These are phyloP conservation scores for Fraxinus sp. DNA, from an alignment of 305 asterid genomes.

Conservation along the genomic window DNA sequence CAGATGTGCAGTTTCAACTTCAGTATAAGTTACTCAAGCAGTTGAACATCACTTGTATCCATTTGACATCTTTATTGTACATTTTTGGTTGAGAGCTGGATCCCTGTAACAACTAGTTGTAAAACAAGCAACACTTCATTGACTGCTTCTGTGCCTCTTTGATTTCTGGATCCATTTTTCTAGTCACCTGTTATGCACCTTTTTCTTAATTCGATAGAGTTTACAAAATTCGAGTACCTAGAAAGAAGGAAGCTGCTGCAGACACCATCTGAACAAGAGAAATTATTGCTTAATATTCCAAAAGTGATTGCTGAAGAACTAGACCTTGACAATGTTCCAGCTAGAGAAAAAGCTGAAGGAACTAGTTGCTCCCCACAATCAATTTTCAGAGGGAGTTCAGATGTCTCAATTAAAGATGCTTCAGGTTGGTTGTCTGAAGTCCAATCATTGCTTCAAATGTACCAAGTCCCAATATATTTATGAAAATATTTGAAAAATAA, in stretches of 20 bases:
- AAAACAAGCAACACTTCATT: not conserved
- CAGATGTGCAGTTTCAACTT: not conserved
- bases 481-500: not conserved
- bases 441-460: constrained; percentile 15
- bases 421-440: constrained; percentile 45
- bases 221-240: constrained; percentile 57
- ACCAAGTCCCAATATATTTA: not conserved
- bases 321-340: constrained; percentile 44
- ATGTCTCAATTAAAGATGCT: constrained; percentile 48
- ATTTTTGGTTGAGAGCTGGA: not conserved
- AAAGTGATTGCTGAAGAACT: constrained; percentile 71
- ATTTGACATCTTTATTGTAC: not conserved
- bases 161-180: constrained; percentile 1
- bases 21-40: not conserved
- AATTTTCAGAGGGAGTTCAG: constrained; percentile 46
- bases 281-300: constrained; percentile 54
- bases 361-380: constrained; percentile 46
- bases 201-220: constrained; percentile 53
- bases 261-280: constrained; percentile 69
- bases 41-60: not conserved
- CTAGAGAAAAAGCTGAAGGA: constrained; percentile 38
- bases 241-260: constrained; percentile 68
- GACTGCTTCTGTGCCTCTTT: constrained; percentile 11
- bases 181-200: constrained; percentile 16
- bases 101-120: not conserved